Evolutionary conservation across 805 yeast species (phyloP), one percentile per base, ranked within the genome.

Genomic region (Wickerhamomyces hampshirensis): DNA sequence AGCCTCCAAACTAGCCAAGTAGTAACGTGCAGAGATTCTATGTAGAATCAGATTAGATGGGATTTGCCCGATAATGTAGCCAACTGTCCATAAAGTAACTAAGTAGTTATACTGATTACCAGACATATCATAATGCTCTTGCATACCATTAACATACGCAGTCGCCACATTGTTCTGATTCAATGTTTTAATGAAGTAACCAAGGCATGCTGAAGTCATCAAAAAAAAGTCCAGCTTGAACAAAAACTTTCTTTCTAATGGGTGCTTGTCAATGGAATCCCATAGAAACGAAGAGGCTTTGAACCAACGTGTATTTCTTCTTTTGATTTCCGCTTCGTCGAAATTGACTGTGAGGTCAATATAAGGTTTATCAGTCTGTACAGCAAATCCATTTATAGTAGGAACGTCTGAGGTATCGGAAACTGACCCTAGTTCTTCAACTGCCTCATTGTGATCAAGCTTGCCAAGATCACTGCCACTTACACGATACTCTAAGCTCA

Each of bases 51-150:
- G 45, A 29, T 65, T 65, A 1, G 73, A 63, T 6, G 77, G 78
- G 15, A 71, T 58, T 40, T 67, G 73, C 3, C 76, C 77, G 31
- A 73, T 48, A 29, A 71, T 63, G 40, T 73, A 72, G 4, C 78
- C 79, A 12, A 68, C 66, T 1, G 76, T 65, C 67, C 68, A 72
- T 18, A 63, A 42, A 0, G 76, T 63, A 3, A 55, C 50, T 50
- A 71, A 44, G 39, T 65, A 63, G 47, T 73, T 72, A 44, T 64
- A 67, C 39, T 73, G 69, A 37, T 64, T 66, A 13, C 57, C 62
- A 27, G 51, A 43, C 68, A 70, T 64, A 17, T 49, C 39, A 40
- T 62, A 66, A 46, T 63, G 55, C 44, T 69, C 73, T 37, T 61
- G 56, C 75, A 70, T 56, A 9, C 75, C 75, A 42, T 66, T 68